Evolutionary conservation across 805 yeast species (phyloP), one percentile per base, ranked within the genome.

Genomic region (Saccharomycopsis guyanensis): DNA sequence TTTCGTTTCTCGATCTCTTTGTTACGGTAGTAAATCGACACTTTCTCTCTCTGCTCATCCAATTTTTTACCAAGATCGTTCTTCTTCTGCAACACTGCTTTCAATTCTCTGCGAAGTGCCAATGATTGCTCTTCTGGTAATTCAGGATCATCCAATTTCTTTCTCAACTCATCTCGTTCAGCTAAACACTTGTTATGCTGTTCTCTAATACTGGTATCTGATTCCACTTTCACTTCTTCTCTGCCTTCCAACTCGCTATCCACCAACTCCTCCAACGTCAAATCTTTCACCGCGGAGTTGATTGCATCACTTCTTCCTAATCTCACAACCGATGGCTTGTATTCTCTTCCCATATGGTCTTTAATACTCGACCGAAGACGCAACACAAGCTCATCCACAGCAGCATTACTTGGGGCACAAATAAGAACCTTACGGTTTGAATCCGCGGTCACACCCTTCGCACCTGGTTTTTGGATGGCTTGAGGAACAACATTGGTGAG

Each of bases 361-460:
- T 63, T 62, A 1, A 89, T 79, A 4, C 96, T 97, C 16, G 68
- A 70, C 54, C 82, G 79, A 49, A 93, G 66, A 59, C 99, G 81
- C 16, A 88, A 57, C 12, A 88, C 93, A 51, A 93, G 70, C 60
- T 94, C 98, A 65, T 93, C 99, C 3, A 93, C 96, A 12, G 99
- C 99, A 1, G 99, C 99, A 67, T 93, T 93, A 60, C 96, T 86
- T 2, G 99, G 99, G 1, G 98, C 97, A 73, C 98, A 94, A 16
- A 93, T 78, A 42, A 93, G 66, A 1, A 93, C 76, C 48, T 86
- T 85, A 31, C 76, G 70, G 4, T 42, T 38, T 20, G n/a, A 13
- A 8, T 38, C 13, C 7, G 19, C 27, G 7, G 49, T 34, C 16
- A 33, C 20, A 4, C 15, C 19, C 23, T 19, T 18, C 6, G 23